Percentiles rank a stretch among this genome's conserved stretches.
Evolutionary conservation across 768 basidiomycete species (phyloP).

Genomic region (Galerina sulciceps): DNA sequence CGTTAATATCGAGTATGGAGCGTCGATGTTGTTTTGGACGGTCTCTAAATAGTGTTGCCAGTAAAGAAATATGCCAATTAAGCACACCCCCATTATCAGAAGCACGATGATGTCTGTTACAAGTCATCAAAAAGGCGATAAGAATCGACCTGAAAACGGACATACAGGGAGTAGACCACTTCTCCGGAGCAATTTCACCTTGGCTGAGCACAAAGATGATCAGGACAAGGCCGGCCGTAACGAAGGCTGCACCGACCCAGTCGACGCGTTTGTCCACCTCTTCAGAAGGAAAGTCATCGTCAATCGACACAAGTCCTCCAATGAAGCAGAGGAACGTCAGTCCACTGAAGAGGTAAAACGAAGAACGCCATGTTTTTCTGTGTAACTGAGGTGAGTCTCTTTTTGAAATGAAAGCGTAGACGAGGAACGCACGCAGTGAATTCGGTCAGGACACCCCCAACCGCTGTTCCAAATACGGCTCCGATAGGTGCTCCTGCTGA

Average conservation of each 20-base stretch:
- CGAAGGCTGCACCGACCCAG: constrained; percentile 74
- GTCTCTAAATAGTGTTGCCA: constrained; percentile 72
- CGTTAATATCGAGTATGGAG: constrained; percentile 27
- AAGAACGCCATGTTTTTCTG: constrained; percentile 69
- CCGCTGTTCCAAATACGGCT: constrained; percentile 64
- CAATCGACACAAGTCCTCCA: constrained; percentile 63
- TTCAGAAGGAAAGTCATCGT: constrained; percentile 52
- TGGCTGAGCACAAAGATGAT: constrained; percentile 77
- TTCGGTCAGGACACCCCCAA: constrained; percentile 78
- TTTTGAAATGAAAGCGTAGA: no score
- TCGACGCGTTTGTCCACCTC: constrained; percentile 60
- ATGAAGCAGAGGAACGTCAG: constrained; percentile 56
- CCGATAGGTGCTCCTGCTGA: constrained; percentile 87
- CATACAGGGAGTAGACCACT: constrained; percentile 58
- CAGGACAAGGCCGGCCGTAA: constrained; percentile 67
- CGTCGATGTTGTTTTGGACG: constrained; percentile 26
- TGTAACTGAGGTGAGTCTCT: not conserved
- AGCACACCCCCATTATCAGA: constrained; percentile 61
- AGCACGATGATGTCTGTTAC: constrained; percentile 71
- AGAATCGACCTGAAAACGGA: not conserved
- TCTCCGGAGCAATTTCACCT: constrained; percentile 57
- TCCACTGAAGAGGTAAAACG: constrained; percentile 60
- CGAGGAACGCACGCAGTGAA: constrained; percentile 37
- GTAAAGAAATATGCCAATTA: constrained; percentile 57
- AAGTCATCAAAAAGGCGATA: not conserved